Percentiles rank a stretch among this genome's conserved stretches.
Evolutionary conservation across 2,329 filamentous ascomycete genomes (phyloP).

Genomic region (Hirsutella rhossiliensis): DNA sequence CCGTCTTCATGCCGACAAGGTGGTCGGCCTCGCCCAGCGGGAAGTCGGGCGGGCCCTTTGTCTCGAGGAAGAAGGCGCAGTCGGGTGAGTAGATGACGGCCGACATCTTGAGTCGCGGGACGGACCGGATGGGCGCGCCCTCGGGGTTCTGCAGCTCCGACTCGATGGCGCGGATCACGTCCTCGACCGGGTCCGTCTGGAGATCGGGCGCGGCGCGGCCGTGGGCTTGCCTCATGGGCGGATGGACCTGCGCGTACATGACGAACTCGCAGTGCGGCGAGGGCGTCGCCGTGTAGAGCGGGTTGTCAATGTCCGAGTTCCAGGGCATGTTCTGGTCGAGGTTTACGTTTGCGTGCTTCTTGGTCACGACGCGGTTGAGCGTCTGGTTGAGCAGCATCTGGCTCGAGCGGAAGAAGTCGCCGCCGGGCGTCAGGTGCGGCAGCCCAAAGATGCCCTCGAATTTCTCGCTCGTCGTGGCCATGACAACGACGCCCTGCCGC

Average conservation of each 20-base stretch:
- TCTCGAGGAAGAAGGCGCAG: slow-evolving; percentile 54
- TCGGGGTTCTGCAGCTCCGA: slow-evolving; percentile 49
- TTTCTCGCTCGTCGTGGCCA: slow-evolving; percentile 88
- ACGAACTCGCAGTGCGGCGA: slow-evolving; percentile 79
- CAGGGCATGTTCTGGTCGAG: slow-evolving; percentile 58
- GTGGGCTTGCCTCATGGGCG: slow-evolving; percentile 28
- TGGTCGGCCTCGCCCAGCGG: slow-evolving; percentile 39
- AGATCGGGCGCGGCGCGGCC: slow-evolving; percentile 18
- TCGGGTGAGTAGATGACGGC: slow-evolving; percentile 56
- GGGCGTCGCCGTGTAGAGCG: slow-evolving; percentile 44
- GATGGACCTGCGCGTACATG: slow-evolving; percentile 69
- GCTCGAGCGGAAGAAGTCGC: slow-evolving; percentile 45
- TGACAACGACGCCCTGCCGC: slow-evolving; percentile 62
- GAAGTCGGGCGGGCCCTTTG: slow-evolving; percentile 48
- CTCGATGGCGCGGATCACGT: slow-evolving; percentile 43
- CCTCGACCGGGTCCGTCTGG: slow-evolving; percentile 19
- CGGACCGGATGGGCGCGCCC: slow-evolving; percentile 42
- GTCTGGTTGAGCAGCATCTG: slow-evolving; percentile 60
- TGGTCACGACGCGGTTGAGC: slow-evolving; percentile 53
- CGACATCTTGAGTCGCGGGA: slow-evolving; percentile 49
- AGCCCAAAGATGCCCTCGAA: slow-evolving; percentile 85
- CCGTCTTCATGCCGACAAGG: slow-evolving; percentile 47
- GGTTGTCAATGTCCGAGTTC: slow-evolving; percentile 56
- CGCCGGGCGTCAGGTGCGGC: slow-evolving; percentile 62
- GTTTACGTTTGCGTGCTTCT: slow-evolving; percentile 43